Base-by-base conservation (phyloP, 148 eudicot genomes). In the Vaccinium myrtillus region DNA sequence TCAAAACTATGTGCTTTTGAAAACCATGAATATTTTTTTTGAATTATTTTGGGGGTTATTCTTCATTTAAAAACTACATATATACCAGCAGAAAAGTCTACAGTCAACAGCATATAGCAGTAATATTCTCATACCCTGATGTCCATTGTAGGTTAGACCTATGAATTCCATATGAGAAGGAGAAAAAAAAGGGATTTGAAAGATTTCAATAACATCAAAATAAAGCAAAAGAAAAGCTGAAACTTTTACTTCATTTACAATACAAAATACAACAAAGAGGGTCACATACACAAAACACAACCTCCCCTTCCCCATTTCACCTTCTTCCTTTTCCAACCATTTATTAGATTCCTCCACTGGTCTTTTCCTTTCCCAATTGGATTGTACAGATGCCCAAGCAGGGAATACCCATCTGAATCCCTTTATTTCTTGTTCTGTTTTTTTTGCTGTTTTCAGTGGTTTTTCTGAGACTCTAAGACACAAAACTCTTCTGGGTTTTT, bases 271-370 rank as follows among this genome's bases (percentile, higher is more conserved):
- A 86, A 87, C 70, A 87, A 58, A 87, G 84, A 89, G 87, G 87
- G 92, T 89, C 90, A 82, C 84, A 15, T 55, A 85, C 77, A 87
- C 84, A 92, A 80, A 23, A 84, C 89, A 80, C 84, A 84, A 78
- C 83, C 89, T 56, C 18, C 61, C 89, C 86, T 86, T 89, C 82
- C 83, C 89, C 88, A 82, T 91, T 92, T 92, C 91, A 91, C 92
- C 94, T 92, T 91, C 94, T 92, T 90, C 91, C 87, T 89, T 90
- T 92, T 88, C 84, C 87, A 89, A 88, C 90, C 90, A 87, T 87
- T 90, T 85, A 61, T 86, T 86, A 90, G 92, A 90, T 90, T 94
- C 90, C 93, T 89, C 59, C 85, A 79, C 73, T 80, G 75, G 65
- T 84, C 82, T 85, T 88, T 85, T 67, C 69, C 78, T 51, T 48